phyloP scores from a whole-genome alignment of 768 basidiomycete genomes.

The Agaricus blazei region DNA sequence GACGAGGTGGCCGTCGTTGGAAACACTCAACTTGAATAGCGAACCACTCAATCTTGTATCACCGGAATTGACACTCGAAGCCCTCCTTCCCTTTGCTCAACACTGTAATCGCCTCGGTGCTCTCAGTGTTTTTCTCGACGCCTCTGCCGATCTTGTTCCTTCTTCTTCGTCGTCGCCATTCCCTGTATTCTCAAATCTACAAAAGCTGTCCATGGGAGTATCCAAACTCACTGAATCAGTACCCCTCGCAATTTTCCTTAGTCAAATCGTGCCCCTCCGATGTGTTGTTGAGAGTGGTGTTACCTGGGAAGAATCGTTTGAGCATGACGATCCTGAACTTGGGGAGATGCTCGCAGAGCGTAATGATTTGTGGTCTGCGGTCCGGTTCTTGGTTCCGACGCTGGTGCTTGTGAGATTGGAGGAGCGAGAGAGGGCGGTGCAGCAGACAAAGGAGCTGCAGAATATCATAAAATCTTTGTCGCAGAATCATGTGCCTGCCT shows the following conservation, averaged over 20 bases:
- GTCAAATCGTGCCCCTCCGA: background rate
- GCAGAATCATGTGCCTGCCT: too few relatives aligned
- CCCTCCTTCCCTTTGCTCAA: constrained; percentile 29
- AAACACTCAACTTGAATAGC: constrained; percentile 32
- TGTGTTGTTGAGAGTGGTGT: constrained; percentile 3
- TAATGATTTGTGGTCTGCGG: background rate
- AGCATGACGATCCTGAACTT: background rate
- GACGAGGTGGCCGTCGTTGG: constrained; percentile 33
- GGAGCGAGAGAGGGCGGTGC: background rate
- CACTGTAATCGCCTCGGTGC: constrained; percentile 26
- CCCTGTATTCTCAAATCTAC: constrained; percentile 6
- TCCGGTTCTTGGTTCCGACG: background rate
- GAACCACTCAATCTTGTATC: constrained; percentile 27
- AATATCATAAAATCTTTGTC: too few relatives aligned
- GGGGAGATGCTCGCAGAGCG: background rate
- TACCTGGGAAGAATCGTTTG: constrained; percentile 6
- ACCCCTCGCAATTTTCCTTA: constrained; percentile 3
- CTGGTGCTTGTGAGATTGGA: constrained; percentile 4
- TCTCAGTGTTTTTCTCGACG: constrained; percentile 30
- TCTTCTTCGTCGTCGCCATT: background rate
- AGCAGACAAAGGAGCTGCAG: too few relatives aligned
- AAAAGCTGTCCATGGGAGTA: constrained; percentile 9
- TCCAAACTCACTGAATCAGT: background rate
- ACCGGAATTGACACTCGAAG: constrained; percentile 22
- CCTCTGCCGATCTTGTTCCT: constrained; percentile 7